Evolutionary conservation across 805 yeast genomes (phyloP).

Genomic region (Ogataea corticis): DNA sequence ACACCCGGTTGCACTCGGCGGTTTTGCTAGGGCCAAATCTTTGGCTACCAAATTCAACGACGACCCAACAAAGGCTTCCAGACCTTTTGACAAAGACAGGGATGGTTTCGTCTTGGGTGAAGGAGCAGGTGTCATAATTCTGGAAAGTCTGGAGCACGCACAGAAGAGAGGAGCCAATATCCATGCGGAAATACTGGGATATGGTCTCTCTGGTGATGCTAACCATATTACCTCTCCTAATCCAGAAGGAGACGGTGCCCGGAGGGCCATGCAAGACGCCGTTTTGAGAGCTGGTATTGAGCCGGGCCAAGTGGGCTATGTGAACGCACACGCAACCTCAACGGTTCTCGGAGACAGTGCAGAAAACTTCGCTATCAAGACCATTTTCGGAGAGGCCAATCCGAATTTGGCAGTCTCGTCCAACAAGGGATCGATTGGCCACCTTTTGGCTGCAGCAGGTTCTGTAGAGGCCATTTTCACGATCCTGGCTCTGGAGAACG

Average conservation of each 20-base stretch:
- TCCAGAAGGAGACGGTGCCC: constrained; percentile 82
- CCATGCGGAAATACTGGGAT: constrained; percentile 81
- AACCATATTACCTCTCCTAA: constrained; percentile 91
- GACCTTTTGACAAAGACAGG: constrained; percentile 83
- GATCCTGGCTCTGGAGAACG: constrained; percentile 57
- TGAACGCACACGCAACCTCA: constrained; percentile 97
- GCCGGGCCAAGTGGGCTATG: constrained; percentile 60
- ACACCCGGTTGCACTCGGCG: constrained; percentile 85
- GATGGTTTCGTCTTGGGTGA: constrained; percentile 92
- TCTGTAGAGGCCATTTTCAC: constrained; percentile 88
- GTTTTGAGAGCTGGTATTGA: constrained; percentile 49
- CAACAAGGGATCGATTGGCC: constrained; percentile 92
- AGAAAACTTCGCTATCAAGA: constrained; percentile 72
- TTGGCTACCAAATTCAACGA: constrained; percentile 65
- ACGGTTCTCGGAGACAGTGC: constrained; percentile 88
- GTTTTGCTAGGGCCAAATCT: constrained; percentile 87
- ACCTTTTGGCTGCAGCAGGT: constrained; percentile 94
- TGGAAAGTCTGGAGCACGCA: constrained; percentile 83
- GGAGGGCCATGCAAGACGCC: constrained; percentile 79
- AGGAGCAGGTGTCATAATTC: constrained; percentile 80
- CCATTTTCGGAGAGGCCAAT: constrained; percentile 45
- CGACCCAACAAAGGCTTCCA: constrained; percentile 62
- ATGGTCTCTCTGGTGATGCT: constrained; percentile 91
- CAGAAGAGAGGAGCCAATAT: constrained; percentile 59
- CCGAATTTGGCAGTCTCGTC: constrained; percentile 61